Percentiles rank a stretch among this genome's conserved stretches.
phyloP scores from a whole-genome alignment of 2,329 filamentous ascomycete species.

The Paradendryphiella salina region DNA sequence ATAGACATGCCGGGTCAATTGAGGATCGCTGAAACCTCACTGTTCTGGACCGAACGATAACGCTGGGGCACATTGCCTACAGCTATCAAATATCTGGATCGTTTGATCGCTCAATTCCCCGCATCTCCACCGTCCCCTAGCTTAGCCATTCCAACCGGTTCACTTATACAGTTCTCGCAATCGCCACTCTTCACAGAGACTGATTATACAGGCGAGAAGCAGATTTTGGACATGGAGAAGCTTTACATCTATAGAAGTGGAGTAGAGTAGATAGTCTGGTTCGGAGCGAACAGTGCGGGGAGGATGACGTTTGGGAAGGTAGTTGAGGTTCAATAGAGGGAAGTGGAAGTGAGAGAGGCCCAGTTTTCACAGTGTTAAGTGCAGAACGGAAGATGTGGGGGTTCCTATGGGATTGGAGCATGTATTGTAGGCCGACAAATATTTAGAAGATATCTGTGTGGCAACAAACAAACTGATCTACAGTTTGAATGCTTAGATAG shows the following conservation, averaged over 20 bases:
- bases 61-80: constrained; percentile 14
- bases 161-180: constrained; percentile 13
- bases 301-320: constrained; percentile 18
- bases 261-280: constrained; percentile 8
- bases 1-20: constrained; percentile 16
- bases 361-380: constrained; percentile 12
- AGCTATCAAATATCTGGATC: constrained; percentile 10
- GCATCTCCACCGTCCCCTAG: not conserved
- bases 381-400: constrained; percentile 9
- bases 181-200: constrained; percentile 13
- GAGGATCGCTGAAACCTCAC: constrained; percentile 3
- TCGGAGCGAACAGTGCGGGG: constrained; percentile 10
- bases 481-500: too few relatives aligned
- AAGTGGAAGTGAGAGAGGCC: constrained; percentile 2
- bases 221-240: constrained; percentile 13
- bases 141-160: not conserved
- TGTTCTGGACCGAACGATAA: constrained; percentile 15
- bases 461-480: too few relatives aligned
- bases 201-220: constrained; percentile 13
- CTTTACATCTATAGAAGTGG: constrained; percentile 12
- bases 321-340: constrained; percentile 13
- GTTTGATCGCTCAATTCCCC: not conserved
- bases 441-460: too few relatives aligned
- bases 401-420: constrained; percentile 18
- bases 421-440: not conserved